Conservation (phyloP, 495 filamentous ascomycete species). For the Penicillium ucsense region DNA sequence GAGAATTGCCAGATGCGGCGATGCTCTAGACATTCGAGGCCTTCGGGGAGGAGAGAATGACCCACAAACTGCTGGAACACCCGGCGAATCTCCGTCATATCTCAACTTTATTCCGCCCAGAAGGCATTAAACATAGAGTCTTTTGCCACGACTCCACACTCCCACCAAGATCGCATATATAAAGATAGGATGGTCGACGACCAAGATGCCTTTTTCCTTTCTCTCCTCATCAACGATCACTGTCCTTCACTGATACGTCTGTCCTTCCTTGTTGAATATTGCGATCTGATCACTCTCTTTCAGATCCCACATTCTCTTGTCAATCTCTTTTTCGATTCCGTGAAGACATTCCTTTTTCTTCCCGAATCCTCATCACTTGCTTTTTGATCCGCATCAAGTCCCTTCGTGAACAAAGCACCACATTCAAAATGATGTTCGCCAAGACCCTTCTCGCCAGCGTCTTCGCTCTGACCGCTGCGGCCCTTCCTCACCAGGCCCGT, state of each 20-base stretch:
- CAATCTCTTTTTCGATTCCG: slow-evolving; percentile 1
- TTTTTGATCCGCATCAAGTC: no score
- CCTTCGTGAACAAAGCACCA: not conserved
- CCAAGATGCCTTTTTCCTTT: not conserved
- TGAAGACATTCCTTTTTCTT: not conserved
- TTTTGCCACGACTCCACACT: slow-evolving; percentile 2
- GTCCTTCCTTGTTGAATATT: slow-evolving; percentile 4
- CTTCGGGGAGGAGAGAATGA: not conserved
- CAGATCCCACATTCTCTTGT: slow-evolving; percentile 9
- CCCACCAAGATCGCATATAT: slow-evolving; percentile 2
- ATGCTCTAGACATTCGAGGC: slow-evolving; percentile 5
- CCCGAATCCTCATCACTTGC: no score
- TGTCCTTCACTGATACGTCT: not conserved
- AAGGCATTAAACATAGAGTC: not conserved
- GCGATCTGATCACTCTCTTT: slow-evolving; percentile 10
- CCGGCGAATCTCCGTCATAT: slow-evolving; percentile 3
- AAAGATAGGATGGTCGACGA: not conserved
- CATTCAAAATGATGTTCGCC: slow-evolving; percentile 14
- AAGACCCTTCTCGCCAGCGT: slow-evolving; percentile 16
- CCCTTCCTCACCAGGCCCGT: slow-evolving; percentile 10
- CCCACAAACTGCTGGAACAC: not conserved
- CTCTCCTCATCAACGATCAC: slow-evolving; percentile 2
- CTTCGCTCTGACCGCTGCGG: slow-evolving; percentile 13
- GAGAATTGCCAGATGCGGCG: slow-evolving; percentile 5
- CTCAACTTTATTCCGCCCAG: not conserved